Evolutionary conservation across 305 asterid species (phyloP), one percentile per base, ranked within the genome.

Genomic region (Lippia alba): DNA sequence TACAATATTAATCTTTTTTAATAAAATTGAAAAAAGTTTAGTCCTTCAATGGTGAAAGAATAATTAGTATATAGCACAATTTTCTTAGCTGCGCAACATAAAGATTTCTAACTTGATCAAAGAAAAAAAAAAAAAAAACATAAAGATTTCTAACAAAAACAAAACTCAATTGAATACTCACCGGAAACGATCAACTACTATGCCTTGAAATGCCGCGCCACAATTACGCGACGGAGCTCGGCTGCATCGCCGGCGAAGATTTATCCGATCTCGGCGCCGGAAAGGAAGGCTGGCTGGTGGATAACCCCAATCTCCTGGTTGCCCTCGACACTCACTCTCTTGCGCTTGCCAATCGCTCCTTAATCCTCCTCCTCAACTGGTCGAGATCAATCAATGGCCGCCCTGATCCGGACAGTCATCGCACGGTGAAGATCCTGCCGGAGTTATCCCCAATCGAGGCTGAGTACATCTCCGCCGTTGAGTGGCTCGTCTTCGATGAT

Each of bases 251-350:
- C 79, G 87, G 91, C 76, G 87, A 81, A 18, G 93, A 91, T 75
- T 72, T 91, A 20, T 67, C 95, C 16, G 91, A 85, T 40, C 62
- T 94, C 56, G 97, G 97, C 59, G 95, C 96, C 58, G 97, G 97
- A 6, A 90, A 79, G 82, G 96, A 94, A 84, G 94, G 95, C 4
- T 90, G 97, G 99, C 87, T 94, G 4, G 90, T 88, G 33, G 79
- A 87, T 36, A 87, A 71, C 79, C 93, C 93, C 65, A 84, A 80
- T 71, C 84, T 91, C 71, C 83, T 88, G 17, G 86, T 87, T 56
- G 84, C 97, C 55, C 93, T 94, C 12, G 97, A 87, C 55, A 87
- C 94, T 50, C 84, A 81, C 61, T 87, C 90, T 6, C 73, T 90
- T 57, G 96, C 97, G 36, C 81, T 91, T 34, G 96, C 97, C 75